Percentiles rank a stretch among this genome's conserved stretches.
Evolutionary conservation across 139 green algal species (phyloP).

Genomic region (Volvox africanus): DNA sequence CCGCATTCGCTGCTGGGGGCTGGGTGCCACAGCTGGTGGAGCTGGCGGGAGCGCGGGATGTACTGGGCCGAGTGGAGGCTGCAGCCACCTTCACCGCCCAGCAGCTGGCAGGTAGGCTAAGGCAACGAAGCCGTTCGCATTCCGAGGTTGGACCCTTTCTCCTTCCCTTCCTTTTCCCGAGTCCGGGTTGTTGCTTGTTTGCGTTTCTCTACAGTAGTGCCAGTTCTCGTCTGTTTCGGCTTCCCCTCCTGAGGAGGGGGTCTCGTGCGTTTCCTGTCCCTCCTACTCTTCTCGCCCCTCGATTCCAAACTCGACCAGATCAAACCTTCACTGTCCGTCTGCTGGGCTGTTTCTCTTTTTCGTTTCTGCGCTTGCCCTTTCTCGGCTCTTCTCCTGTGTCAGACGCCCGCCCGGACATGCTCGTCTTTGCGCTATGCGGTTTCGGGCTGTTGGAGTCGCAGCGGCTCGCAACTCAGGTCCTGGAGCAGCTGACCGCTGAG

Average conservation of each 20-base stretch:
- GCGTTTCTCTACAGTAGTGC: too few relatives aligned
- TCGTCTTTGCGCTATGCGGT: constrained; percentile 79
- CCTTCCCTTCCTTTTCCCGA: too few relatives aligned
- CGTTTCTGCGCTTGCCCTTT: background rate
- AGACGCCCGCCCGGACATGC: constrained; percentile 56
- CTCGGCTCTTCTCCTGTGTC: background rate
- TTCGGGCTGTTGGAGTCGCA: constrained; percentile 51
- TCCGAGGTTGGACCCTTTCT: too few relatives aligned
- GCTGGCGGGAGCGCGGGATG: constrained; percentile 65
- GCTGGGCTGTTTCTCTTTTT: background rate
- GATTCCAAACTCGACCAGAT: too few relatives aligned
- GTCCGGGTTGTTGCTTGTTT: too few relatives aligned
- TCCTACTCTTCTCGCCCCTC: background rate
- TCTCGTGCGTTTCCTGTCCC: too few relatives aligned
- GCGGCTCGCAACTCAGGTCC: constrained; percentile 13
- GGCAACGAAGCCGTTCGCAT: too few relatives aligned
- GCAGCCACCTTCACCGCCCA: constrained; percentile 31
- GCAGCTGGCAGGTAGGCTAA: constrained; percentile 42
- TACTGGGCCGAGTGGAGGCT: constrained; percentile 52
- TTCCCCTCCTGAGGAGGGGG: background rate
- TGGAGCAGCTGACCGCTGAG: constrained; percentile 33
- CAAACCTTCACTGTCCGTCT: too few relatives aligned
- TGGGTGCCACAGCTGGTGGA: constrained; percentile 76
- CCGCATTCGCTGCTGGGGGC: constrained; percentile 66
- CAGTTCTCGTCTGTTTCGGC: too few relatives aligned